Base-by-base conservation (phyloP, 495 filamentous ascomycete species). In the Usnea hakonensis region DNA sequence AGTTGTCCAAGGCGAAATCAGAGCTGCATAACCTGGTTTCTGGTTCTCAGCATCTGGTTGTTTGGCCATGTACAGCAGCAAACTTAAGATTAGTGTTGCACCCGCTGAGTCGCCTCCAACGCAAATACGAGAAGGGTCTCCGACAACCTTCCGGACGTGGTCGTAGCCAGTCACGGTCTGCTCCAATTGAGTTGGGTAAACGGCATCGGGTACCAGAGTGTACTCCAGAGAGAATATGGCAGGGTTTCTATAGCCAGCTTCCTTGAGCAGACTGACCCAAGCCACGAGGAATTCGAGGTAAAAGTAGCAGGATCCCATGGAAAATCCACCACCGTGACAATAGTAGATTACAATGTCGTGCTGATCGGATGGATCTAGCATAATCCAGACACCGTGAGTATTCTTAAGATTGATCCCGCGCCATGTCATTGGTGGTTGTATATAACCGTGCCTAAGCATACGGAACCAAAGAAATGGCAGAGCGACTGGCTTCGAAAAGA, bases 201-300 rank as follows among this genome's bases (percentile, higher is more conserved):
- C 75, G 40, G 79, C 78, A 62, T 89, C 85, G 14, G 89, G 89
- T n/a, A 90, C 87, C 2, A 92, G 78, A 10, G 85, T 87, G 68
- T 92, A 92, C 57, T 92, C 88, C 8, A 91, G 72, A 2, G 86
- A 82, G 68, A 92, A 87, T n/a, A 91, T 79, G 19, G 88, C 86
- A 4, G 89, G 89, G 67, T 90, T 91, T 17, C 68, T 55, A 67
- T 86, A 90, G 17, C 87, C 86, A 38, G 75, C 70, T 19, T 79
- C 72, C 35, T 76, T 73, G 40, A 92, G 74, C 0, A 86, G 69
- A 46, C 72, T 77, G 19, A 85, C 66, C 84, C 83, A 89, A 32
- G 84, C 79, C 40, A 89, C 68, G 21, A 92, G 76, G 65, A 91
- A 91, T 70, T 92, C 89, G 26, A 91, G 80, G 70, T 92, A 92